Evolutionary conservation across 75 land plant genomes (phyloP).

Genomic region (Sequoiadendron giganteum): DNA sequence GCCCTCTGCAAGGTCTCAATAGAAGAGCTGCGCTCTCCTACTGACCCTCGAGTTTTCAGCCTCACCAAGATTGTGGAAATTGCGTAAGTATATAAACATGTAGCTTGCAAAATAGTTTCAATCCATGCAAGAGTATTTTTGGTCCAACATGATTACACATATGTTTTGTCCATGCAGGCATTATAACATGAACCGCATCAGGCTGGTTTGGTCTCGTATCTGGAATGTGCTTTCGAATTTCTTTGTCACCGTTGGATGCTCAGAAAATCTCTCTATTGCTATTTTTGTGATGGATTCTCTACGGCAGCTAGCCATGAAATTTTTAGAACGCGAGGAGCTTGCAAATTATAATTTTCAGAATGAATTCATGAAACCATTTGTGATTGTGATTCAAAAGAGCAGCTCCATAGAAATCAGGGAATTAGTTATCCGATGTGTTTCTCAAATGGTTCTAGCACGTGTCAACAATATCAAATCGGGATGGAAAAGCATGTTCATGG

Average conservation of each 20-base stretch:
- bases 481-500: conserved; percentile 87
- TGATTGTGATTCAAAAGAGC: conserved; percentile 80
- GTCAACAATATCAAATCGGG: conserved; percentile 85
- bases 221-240: conserved; percentile 80
- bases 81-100: conserved; percentile 48
- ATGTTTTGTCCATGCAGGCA: conserved; percentile 54
- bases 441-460: conserved; percentile 80
- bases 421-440: conserved; percentile 71
- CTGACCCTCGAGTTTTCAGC: conserved; percentile 81
- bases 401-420: conserved; percentile 72
- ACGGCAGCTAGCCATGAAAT: conserved; percentile 82
- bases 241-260: conserved; percentile 80
- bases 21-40: conserved; percentile 73
- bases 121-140: not conserved
- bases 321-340: conserved; percentile 79
- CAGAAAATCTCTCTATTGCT: conserved; percentile 74
- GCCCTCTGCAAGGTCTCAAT: conserved; percentile 84
- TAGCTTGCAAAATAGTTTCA: not conserved
- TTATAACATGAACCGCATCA: conserved; percentile 81
- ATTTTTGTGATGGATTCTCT: conserved; percentile 88
- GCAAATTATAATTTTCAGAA: conserved; percentile 88
- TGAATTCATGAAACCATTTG: conserved; percentile 81
- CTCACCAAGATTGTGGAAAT: conserved; percentile 86
- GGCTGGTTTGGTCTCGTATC: conserved; percentile 82
- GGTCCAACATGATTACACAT: not conserved